These are phyloP conservation scores for Lepidium sativum DNA, from an alignment of 345 rosid genomes.

Conservation along the genomic window DNA sequence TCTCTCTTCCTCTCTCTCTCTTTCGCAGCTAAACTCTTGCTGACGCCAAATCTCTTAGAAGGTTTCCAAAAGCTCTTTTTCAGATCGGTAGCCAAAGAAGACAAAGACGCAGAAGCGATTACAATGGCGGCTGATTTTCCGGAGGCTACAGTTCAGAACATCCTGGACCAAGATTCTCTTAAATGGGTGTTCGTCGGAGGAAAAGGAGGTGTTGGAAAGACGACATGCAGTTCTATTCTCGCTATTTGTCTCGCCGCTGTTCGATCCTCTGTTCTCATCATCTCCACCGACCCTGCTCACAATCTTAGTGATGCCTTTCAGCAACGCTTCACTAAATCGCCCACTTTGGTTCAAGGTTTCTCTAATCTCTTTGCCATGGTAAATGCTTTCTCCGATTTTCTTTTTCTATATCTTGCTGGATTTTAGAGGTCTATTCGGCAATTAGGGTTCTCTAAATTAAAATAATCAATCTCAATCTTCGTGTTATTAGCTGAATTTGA, in stretches of 20 bases:
- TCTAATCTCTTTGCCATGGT: constrained; percentile 95
- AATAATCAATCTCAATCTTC: not conserved
- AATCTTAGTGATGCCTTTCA: constrained; percentile 99
- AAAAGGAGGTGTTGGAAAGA: constrained; percentile 97
- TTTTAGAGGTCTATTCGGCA: not conserved
- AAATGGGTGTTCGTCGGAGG: constrained; percentile 99
- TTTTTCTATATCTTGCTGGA: constrained; percentile 1
- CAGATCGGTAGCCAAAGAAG: constrained; percentile 2
- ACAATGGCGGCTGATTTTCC: constrained; percentile 39
- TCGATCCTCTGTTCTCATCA: constrained; percentile 90
- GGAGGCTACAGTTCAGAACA: constrained; percentile 66
- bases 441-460: not conserved
- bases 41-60: not conserved
- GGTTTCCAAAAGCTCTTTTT: not conserved
- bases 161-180: constrained; percentile 73
- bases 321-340: constrained; percentile 83
- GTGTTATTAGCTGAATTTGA: not conserved
- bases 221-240: constrained; percentile 90
- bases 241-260: constrained; percentile 70
- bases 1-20: not conserved
- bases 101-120: not conserved
- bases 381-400: not conserved
- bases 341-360: constrained; percentile 88
- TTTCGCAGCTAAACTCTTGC: not conserved
- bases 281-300: constrained; percentile 99